phyloP scores from a whole-genome alignment of 2,329 filamentous ascomycete species.

The Alternaria sp. region DNA sequence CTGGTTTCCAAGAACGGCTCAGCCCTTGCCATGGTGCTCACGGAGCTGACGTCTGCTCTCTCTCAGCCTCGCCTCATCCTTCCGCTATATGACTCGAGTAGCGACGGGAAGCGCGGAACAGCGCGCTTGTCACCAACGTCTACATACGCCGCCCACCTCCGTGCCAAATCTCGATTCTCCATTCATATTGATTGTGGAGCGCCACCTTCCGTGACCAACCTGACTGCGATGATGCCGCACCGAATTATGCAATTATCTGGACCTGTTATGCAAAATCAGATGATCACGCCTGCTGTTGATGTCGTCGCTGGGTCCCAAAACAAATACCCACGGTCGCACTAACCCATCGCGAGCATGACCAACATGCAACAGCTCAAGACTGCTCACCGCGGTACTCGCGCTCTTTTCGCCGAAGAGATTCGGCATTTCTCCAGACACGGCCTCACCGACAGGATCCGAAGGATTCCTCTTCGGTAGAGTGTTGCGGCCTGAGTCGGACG shows the following conservation, averaged over 20 bases:
- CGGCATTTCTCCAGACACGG: background rate
- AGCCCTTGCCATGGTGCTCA: conserved; percentile 12
- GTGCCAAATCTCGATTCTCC: conserved; percentile 1
- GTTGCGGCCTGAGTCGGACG: conserved; percentile 1
- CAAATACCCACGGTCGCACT: background rate
- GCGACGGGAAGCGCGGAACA: conserved; percentile 27
- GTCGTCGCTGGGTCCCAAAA: background rate
- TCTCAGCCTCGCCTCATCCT: conserved; percentile 24
- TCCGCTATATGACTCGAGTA: conserved; percentile 22
- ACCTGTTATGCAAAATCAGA: background rate
- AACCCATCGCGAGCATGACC: background rate
- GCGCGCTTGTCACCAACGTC: conserved; percentile 23
- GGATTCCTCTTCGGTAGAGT: conserved; percentile 8
- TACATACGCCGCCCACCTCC: conserved; percentile 8
- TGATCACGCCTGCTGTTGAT: background rate
- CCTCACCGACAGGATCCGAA: conserved; percentile 4
- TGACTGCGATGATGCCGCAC: background rate
- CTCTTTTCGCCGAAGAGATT: background rate
- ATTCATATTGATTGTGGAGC: conserved; percentile 5
- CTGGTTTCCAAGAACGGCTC: background rate
- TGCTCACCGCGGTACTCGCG: background rate
- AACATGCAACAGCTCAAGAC: background rate
- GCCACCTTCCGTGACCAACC: conserved; percentile 2
- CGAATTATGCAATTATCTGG: background rate
- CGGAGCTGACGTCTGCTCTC: conserved; percentile 14